Evolutionary conservation across 73 alveolate genomes (phyloP), one percentile per base, ranked within the genome.

Genomic region (Blepharisma stoltei): DNA sequence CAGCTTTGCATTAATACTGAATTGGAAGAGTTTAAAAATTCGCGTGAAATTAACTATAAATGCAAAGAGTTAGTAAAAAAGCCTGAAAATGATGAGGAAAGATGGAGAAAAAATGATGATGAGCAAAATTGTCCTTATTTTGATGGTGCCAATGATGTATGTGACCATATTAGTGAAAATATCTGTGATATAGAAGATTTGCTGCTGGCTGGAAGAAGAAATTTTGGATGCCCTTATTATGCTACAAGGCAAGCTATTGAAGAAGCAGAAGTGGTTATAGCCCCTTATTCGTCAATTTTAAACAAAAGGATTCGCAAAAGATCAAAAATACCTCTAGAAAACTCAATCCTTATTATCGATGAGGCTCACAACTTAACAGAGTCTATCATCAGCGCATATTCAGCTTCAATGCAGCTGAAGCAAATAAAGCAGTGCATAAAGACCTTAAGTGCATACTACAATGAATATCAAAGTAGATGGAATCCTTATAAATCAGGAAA

Each of bases 181-280:
- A 11, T 85, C 84, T 27, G 71, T 78, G 99, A 95, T 81, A 93
- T 95, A 47, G 98, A 95, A 83, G 99, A 95, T 7, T 78, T 95
- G 6, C 71, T 78, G 43, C 78, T 82, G 53, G n/a, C 50, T 21
- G 98, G 97, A 6, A 70, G 67, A 32, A 88, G 76, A 2, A 54
- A 83, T 41, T 52, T 21, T 6, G 77, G 89, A 67, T 95, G 99
- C 65, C 99, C 99, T 37, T 95, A 87, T 81, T 93, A 86, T 84
- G 76, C 78, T 32, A 78, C 84, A 54, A 93, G 89, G 77, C 84
- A 84, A 60, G 78, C 95, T 65, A 88, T 75, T n/a, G 75, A 80
- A 43, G 91, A 88, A 11, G 94, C 95, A 20, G 99, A 95, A 67
- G 38, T 95, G 20, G 73, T 92, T 43, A 83, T 95, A 66, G 85